A percentile compares a stretch with the other conserved stretches of the same genome.
Evolutionary conservation across 2,329 filamentous ascomycete species (phyloP).

Genomic region (Colletotrichum destructivum): DNA sequence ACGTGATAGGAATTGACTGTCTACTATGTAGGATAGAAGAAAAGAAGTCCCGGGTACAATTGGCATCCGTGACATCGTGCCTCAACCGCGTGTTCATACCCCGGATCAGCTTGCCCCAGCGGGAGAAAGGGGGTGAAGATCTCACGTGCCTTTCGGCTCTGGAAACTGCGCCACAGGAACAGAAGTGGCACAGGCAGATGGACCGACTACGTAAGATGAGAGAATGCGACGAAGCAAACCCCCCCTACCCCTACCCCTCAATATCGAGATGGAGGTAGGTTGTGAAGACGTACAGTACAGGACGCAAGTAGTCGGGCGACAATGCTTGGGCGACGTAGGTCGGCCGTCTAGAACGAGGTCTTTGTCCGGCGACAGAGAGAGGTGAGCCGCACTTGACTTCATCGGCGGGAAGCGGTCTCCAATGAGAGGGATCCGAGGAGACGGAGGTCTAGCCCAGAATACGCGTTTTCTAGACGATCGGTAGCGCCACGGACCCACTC

Average conservation of each 20-base stretch:
- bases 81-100: neutral
- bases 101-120: neutral
- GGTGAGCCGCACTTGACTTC: constrained; percentile 37
- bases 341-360: constrained; percentile 16
- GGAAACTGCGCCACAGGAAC: neutral
- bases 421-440: constrained; percentile 24
- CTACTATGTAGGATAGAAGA: neutral
- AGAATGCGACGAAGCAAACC: neutral
- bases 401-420: constrained; percentile 19
- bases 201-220: neutral
- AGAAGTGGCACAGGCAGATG: neutral
- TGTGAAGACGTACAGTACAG: neutral
- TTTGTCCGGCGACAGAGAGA: neutral
- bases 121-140: neutral
- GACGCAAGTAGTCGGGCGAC: neutral
- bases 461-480: constrained; percentile 39
- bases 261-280: neutral
- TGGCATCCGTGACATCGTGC: neutral
- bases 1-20: constrained; percentile 1
- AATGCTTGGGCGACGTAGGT: constrained; percentile 35
- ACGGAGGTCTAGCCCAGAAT: constrained; percentile 28
- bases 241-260: neutral
- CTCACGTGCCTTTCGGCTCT: neutral
- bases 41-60: neutral
- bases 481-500: constrained; percentile 28